phyloP scores from a whole-genome alignment of 257 asterid genomes.

The Lycium ferocissimum region DNA sequence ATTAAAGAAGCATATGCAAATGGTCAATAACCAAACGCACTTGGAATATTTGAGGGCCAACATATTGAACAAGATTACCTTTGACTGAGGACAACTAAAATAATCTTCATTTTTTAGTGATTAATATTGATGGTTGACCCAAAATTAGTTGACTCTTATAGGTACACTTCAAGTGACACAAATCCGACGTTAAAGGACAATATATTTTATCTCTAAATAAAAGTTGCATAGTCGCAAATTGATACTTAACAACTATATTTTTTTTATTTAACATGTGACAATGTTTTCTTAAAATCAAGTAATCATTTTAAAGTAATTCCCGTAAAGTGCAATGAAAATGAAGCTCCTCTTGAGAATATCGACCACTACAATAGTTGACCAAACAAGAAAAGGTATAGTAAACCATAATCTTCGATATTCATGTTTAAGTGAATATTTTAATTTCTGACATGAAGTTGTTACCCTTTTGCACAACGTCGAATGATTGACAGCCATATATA shows the following conservation, averaged over 20 bases:
- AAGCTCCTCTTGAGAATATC: slow-evolving; percentile 5
- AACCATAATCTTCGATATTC: no score
- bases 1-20: not conserved
- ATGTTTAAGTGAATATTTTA: not conserved
- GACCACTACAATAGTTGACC: not conserved
- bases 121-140: not conserved
- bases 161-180: not conserved
- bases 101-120: not conserved
- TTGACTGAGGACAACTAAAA: not conserved
- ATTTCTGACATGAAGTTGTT: not conserved
- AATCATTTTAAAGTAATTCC: not conserved
- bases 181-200: not conserved
- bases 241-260: not conserved
- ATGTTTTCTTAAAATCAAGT: not conserved
- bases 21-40: slow-evolving; percentile 12
- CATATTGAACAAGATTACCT: slow-evolving; percentile 17
- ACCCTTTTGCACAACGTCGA: not conserved
- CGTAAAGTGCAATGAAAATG: not conserved
- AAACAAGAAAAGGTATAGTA: no score
- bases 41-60: slow-evolving; percentile 9
- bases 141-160: not conserved
- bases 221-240: not conserved
- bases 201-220: not conserved
- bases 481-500: no score
- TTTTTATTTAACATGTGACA: not conserved